Base-by-base conservation (phyloP, 768 basidiomycete genomes). In the Aureoboletus auriporus region DNA sequence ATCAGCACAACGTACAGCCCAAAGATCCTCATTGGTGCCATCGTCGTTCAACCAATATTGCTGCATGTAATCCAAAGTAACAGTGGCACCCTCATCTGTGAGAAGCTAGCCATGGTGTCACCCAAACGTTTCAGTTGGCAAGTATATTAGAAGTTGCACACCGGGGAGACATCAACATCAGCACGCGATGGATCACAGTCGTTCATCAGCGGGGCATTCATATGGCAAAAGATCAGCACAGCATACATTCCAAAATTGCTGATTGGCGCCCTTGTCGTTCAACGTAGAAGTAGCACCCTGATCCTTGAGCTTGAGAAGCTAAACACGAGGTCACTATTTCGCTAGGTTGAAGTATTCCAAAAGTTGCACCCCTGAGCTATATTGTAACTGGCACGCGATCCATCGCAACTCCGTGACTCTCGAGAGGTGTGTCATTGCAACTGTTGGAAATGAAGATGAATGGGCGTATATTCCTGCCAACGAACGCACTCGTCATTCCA, bases 11-110 rank as follows among this genome's bases (percentile, higher is more conserved):
- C 76, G 31, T 52, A 84, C 83, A 73, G 82, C 82, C 86, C 86
- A 89, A 57, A 88, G 80, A 17, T 75, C 64, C 54, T 87, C 83
- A 57, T 82, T 79, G 23, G 70, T 51, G 3, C 82, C 84, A 49
- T 78, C 71, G 44, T 75, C 74, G 55, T 84, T 77, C 23, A 84
- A 70, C 85, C 84, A 87, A 58, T 68, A 78, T 74, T 59, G 46
- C n/a, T 71, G 31, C 83, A 88, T 86, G 59, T 75, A 86, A 8
- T 70, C 53, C 17, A 87, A 67, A 0, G 83, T 84, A 30, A 75
- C 72, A 34, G 65, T 69, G 7, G 80, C 83, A 6, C 81, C 83
- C 49, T 83, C 75, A 23, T 66, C 60, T 3, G 59, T 57, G 47
- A 88, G 66, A 35, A 88, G 67, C 84, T 87, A 46, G n/a, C 30